Base-by-base conservation (phyloP, 495 filamentous ascomycete genomes). In the Apiosordaria backusii region DNA sequence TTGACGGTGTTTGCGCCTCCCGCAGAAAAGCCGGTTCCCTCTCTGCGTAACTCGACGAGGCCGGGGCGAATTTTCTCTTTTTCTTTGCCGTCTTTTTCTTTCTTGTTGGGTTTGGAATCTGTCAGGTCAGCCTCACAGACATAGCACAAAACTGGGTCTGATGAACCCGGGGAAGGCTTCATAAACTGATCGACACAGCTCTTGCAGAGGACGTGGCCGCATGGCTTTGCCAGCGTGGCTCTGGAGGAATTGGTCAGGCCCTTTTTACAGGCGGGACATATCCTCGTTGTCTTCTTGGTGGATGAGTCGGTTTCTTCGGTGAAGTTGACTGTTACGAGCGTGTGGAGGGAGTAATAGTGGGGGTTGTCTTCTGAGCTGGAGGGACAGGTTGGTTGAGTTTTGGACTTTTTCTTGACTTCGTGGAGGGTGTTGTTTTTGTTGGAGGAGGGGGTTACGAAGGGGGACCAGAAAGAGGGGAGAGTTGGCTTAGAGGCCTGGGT, bases 391-490 rank as follows among this genome's bases (percentile, higher is more conserved):
- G 95, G 93, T 21, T 84, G 83, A 65, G 85, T 77, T 72, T 96
- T 97, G 59, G 81, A 72, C 40, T 87, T 81, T 73, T 88, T 91
- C 23, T 82, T 82, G 67, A 89, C 81, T 6, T 82, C 79, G 68
- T 85, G 82, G 7, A 85, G 74, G n/a, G 74, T 68, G 29, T 80
- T 79, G 62, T 75, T 79, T 50, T 74, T 78, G 65, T 83, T 83
- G 2, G 81, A 80, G 0, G 85, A 82, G 0, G 94, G 92, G 0
- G 91, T 95, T 29, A 96, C 80, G 1, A 90, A 90, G 0, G 95
- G 94, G 0, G 96, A 89, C 95, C 95, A 99, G 80, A 98, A 98
- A 3, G 93, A 95, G 0, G 92, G 92, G 0, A 97, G 78, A n/a
- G 85, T 87, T 0, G 87, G 87, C 72, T 90, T 90, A 0, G 85